Evolutionary conservation across 495 filamentous ascomycete genomes (phyloP).

Genomic region (Hypoxylon lenormandii): DNA sequence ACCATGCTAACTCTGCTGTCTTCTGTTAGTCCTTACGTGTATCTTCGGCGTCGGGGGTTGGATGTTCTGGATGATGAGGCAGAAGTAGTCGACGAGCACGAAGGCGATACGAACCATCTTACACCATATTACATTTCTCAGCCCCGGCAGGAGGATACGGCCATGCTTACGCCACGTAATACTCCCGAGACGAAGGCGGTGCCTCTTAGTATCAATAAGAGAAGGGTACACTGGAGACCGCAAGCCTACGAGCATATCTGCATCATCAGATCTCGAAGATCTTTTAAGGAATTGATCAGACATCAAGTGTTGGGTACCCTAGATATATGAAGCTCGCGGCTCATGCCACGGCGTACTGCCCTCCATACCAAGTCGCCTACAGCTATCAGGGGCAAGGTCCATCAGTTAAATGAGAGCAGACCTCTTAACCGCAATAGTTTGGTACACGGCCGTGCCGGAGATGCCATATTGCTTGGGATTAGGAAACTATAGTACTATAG

Average conservation of each 20-base stretch:
- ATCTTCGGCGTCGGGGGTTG: constrained; percentile 46
- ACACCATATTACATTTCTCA: not conserved
- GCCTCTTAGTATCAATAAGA: not conserved
- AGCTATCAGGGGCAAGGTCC: not conserved
- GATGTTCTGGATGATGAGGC: constrained; percentile 46
- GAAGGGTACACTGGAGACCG: not conserved
- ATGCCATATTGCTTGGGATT: not conserved
- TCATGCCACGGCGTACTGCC: not conserved
- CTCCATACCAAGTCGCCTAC: not conserved
- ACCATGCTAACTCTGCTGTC: constrained; percentile 2
- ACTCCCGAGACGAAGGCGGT: not conserved
- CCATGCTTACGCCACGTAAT: not conserved
- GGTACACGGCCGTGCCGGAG: not conserved
- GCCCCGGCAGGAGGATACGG: not conserved
- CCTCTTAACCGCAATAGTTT: not conserved
- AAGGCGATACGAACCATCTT: not conserved
- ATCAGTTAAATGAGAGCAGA: not conserved
- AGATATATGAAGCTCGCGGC: not conserved
- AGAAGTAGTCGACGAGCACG: constrained; percentile 31
- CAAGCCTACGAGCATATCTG: not conserved
- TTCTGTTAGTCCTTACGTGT: constrained; percentile 31
- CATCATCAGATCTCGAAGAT: not conserved
- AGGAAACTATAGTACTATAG: not conserved
- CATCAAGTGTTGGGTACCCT: not conserved
- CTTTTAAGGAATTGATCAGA: not conserved